Conservation (phyloP, 129 eudicot genomes). For the Saussurea involucrata region DNA sequence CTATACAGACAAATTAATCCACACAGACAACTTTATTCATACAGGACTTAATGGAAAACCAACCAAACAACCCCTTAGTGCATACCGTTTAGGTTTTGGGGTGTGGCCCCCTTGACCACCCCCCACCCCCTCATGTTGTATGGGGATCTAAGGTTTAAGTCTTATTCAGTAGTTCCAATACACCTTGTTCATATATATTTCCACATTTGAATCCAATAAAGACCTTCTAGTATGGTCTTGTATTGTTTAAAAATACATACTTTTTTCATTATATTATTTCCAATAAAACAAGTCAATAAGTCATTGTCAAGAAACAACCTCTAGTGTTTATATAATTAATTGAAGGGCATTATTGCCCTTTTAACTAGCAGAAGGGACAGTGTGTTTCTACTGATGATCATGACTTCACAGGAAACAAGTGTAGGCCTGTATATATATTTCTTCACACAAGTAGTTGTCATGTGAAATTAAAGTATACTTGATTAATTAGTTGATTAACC, state of each 20-base stretch:
- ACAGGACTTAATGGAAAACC: too few species aligned
- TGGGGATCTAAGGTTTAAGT: not conserved
- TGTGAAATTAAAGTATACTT: not conserved
- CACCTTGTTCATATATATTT: not conserved
- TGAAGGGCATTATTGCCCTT: not conserved
- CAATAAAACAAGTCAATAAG: not conserved
- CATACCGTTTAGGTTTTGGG: too few species aligned
- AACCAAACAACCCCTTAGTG: too few species aligned
- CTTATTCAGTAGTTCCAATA: not conserved
- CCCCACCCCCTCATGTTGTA: too few species aligned
- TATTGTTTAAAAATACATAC: not conserved
- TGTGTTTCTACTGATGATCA: not conserved
- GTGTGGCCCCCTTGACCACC: too few species aligned
- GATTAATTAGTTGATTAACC: too few species aligned
- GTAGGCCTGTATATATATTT: not conserved
- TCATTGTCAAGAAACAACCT: not conserved
- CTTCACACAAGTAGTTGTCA: not conserved
- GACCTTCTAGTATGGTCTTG: not conserved
- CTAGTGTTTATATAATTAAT: not conserved
- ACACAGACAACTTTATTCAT: too few species aligned
- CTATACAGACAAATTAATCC: too few species aligned
- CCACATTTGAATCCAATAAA: not conserved
- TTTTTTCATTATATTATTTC: not conserved
- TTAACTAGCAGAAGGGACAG: not conserved
- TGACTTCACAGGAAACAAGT: not conserved